Conservation (phyloP, 495 filamentous ascomycete species). For the Delitschia confertaspora region DNA sequence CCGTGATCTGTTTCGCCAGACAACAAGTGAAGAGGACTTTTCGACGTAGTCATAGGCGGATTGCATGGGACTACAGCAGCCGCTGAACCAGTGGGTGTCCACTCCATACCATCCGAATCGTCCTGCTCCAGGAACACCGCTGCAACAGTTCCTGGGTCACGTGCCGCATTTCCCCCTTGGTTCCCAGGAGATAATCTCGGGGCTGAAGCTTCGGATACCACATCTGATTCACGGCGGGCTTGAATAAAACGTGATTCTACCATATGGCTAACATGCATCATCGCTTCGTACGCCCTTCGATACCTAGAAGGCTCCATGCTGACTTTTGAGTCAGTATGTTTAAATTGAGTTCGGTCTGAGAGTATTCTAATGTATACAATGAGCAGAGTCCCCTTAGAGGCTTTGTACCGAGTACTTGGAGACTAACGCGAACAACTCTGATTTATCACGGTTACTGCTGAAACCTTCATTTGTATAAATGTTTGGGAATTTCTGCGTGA, state of each 20-base stretch:
- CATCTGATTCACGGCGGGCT: not conserved
- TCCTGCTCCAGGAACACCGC: slow-evolving; percentile 1
- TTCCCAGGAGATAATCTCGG: not conserved
- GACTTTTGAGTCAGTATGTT: slow-evolving; percentile 7
- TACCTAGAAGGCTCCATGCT: slow-evolving; percentile 26
- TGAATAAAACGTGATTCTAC: slow-evolving; percentile 17
- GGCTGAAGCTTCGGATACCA: not conserved
- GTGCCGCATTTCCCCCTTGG: not conserved
- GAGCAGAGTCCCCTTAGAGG: too few species aligned
- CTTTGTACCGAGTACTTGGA: too few species aligned
- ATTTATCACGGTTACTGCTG: too few species aligned
- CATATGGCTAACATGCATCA: slow-evolving; percentile 21
- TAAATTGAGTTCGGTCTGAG: too few species aligned
- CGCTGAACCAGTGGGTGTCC: slow-evolving; percentile 16
- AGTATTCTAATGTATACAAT: too few species aligned
- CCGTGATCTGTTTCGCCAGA: not conserved
- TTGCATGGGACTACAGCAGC: slow-evolving; percentile 15
- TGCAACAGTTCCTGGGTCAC: not conserved
- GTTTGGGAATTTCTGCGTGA: too few species aligned
- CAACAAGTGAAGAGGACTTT: slow-evolving; percentile 8
- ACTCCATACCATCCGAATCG: slow-evolving; percentile 28
- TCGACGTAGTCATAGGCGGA: slow-evolving; percentile 7
- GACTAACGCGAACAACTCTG: too few species aligned
- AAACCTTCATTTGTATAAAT: too few species aligned
- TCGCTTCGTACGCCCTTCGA: slow-evolving; percentile 24